Percentiles rank a stretch among this genome's conserved stretches.
These are phyloP conservation scores for Recurvomyces mirabilis DNA, from an alignment of 495 filamentous ascomycete genomes.

Conservation along the genomic window DNA sequence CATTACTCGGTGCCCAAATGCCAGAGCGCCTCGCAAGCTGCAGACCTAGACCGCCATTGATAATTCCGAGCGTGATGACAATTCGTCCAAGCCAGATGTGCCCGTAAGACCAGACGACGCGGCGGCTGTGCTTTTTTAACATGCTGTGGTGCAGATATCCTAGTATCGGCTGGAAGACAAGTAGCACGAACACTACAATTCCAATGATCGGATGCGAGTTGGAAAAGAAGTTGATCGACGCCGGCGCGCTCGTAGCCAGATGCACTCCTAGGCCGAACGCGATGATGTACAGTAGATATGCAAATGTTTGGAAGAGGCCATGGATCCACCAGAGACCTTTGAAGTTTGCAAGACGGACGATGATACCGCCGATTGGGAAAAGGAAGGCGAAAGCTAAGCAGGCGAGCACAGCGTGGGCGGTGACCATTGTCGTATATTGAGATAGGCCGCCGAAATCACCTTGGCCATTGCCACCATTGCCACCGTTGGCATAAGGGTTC, in stretches of 20 bases:
- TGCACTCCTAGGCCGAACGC: constrained; percentile 30
- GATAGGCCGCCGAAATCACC: neutral
- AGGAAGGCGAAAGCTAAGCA: constrained; percentile 33
- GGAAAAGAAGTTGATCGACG: constrained; percentile 22
- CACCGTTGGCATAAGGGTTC: neutral
- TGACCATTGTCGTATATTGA: constrained; percentile 19
- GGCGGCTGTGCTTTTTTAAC: constrained; percentile 29
- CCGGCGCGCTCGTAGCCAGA: constrained; percentile 26
- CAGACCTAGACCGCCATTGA: constrained; percentile 33
- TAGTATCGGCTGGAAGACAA: constrained; percentile 31
- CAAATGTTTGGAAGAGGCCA: constrained; percentile 28
- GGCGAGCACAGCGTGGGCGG: constrained; percentile 31
- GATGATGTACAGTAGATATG: constrained; percentile 28
- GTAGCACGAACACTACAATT: constrained; percentile 27
- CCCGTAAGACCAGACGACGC: constrained; percentile 29
- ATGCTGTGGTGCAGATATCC: constrained; percentile 29
- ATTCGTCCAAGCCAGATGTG: constrained; percentile 32
- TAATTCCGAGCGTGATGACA: constrained; percentile 31
- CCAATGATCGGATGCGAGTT: constrained; percentile 29
- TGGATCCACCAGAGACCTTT: constrained; percentile 31
- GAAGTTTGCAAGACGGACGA: constrained; percentile 34
- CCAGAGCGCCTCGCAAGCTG: constrained; percentile 20
- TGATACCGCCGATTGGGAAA: constrained; percentile 38
- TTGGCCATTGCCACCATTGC: neutral
- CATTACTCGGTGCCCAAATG: constrained; percentile 1